Evolutionary conservation across 805 yeast species (phyloP), one percentile per base, ranked within the genome.

Genomic region (Yarrowia sp.): DNA sequence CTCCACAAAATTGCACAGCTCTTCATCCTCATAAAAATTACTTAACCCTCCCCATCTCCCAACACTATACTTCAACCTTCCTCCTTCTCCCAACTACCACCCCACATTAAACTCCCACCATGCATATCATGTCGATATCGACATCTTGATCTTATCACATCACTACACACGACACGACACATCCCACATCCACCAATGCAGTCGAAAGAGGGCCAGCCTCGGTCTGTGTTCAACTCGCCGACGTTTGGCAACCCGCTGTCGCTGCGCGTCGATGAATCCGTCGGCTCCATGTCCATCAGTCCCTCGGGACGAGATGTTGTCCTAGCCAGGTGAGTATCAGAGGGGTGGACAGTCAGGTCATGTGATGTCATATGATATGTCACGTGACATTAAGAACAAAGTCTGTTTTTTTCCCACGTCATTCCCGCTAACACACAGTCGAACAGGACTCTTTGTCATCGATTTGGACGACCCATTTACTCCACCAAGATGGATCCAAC

Each of bases 381-480:
- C 30, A 24, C 30, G 30, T 40, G 19, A 40, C 44, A 3, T 15
- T 4, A 15, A 1, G 15, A 9, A 24, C 30, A 24, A 24, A 7
- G 30, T 24, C 30, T 24, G 30, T 5, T 24, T 4, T 2, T 24
- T 0, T 24, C 30, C 30, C 30, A 4, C 7, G 30, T 24, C 30
- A 24, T 2, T 24, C 3, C 19, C 19, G 5, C 30, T 56, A 78
- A 87, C 34, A 7, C 34, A 7, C 42, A 73, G 74, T 9, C 82
- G 91, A 34, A 83, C 88, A 67, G 99, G 99, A 0, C 81, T 95
- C 14, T 90, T 87, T 76, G 87, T 95, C 44, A 88, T 94, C n/a
- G 98, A 95, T 78, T 78, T 95, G 49, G 97, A 94, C 74, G 97
- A 95, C 76, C 99, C 98, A 0, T 94, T 91, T 77, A 86, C 94